Conservation (phyloP, 768 basidiomycete genomes). For the Sutorius australiensis region DNA sequence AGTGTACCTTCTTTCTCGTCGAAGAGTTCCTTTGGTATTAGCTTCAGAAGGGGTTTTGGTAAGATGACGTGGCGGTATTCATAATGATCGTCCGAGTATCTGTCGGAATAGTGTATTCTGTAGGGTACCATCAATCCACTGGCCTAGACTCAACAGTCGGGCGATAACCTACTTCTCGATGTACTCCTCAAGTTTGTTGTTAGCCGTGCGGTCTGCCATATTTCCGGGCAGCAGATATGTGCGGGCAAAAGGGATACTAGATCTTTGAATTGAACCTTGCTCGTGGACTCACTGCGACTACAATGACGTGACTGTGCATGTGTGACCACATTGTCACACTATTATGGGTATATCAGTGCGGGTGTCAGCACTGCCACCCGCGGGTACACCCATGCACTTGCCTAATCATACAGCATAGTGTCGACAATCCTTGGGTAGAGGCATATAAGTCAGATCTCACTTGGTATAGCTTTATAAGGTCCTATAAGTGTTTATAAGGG, state of each 20-base stretch:
- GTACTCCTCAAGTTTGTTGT: conserved; percentile 64
- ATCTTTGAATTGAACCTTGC: not conserved
- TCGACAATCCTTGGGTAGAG: too few relatives aligned
- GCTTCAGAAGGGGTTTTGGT: conserved; percentile 90
- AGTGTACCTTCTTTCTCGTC: conserved; percentile 74
- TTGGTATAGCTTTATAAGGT: too few relatives aligned
- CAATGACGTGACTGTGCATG: conserved; percentile 26
- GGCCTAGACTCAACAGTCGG: conserved; percentile 9
- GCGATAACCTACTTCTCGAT: conserved; percentile 61
- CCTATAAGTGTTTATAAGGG: too few relatives aligned
- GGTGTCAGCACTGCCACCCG: too few relatives aligned
- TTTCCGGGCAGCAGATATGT: conserved; percentile 9
- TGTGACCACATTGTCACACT: conserved; percentile 24
- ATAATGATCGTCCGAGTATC: conserved; percentile 86
- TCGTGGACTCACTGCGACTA: conserved; percentile 3
- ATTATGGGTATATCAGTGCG: not conserved
- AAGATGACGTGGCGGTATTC: conserved; percentile 98
- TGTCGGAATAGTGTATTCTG: conserved; percentile 88
- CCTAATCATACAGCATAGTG: too few relatives aligned
- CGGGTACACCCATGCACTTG: too few relatives aligned
- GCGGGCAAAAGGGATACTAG: not conserved
- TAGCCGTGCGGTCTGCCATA: conserved; percentile 37
- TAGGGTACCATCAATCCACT: conserved; percentile 12
- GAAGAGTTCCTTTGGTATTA: conserved; percentile 86
- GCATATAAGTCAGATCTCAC: too few relatives aligned